phyloP scores from a whole-genome alignment of 305 asterid genomes.

The Solanum hybrid region DNA sequence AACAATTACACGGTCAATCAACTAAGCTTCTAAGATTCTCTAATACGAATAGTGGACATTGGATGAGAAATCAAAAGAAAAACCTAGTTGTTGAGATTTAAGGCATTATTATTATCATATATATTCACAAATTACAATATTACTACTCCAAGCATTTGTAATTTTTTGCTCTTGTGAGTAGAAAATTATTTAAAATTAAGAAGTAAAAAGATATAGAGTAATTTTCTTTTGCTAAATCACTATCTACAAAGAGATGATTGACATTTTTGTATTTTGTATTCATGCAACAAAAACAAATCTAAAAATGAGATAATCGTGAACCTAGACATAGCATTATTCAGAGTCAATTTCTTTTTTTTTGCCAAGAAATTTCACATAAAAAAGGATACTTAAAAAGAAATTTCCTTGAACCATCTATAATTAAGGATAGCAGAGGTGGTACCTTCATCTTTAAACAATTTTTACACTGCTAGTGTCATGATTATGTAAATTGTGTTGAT shows the following conservation, averaged over 20 bases:
- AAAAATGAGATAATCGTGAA: neutral
- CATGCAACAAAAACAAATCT: neutral
- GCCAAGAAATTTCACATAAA: neutral
- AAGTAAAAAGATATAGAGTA: too few relatives aligned
- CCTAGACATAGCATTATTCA: neutral
- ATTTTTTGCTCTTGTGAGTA: too few relatives aligned
- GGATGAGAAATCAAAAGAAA: neutral
- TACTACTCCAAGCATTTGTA: neutral
- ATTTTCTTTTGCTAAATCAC: too few relatives aligned
- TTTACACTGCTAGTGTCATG: neutral
- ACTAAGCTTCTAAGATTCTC: neutral
- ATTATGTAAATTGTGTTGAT: neutral
- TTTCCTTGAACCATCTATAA: neutral
- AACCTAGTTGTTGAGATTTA: neutral
- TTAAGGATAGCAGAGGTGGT: neutral
- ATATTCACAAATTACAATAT: too few relatives aligned
- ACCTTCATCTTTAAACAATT: neutral
- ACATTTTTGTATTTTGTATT: too few relatives aligned
- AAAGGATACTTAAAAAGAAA: neutral
- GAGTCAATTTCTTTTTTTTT: too few relatives aligned
- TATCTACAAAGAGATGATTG: too few relatives aligned
- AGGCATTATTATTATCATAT: neutral
- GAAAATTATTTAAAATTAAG: too few relatives aligned
- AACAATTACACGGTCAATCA: neutral
- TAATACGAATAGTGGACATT: neutral